Evolutionary conservation across 768 basidiomycete species (phyloP).

Genomic region (Cyclocybe aegerita): DNA sequence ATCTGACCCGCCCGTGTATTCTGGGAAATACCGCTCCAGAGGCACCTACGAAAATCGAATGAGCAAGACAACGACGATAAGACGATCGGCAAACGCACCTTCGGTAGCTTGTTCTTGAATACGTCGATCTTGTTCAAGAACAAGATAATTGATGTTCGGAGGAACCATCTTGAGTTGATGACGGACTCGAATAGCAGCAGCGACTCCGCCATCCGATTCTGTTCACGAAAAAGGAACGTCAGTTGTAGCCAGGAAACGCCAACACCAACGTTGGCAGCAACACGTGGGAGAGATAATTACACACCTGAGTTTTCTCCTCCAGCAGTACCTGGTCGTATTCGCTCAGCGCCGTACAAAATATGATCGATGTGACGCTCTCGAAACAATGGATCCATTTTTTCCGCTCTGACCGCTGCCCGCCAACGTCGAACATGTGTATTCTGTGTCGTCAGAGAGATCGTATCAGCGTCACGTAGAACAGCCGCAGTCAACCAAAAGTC

Average conservation of each 20-base stretch:
- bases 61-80: not conserved
- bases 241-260: not conserved
- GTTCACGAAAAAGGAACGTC: constrained; percentile 47
- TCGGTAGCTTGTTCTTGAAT: constrained; percentile 85
- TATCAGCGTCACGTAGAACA: not conserved
- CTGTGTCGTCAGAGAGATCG: constrained; percentile 17
- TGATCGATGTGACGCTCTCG: constrained; percentile 60
- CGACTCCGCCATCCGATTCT: constrained; percentile 95
- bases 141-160: constrained; percentile 86
- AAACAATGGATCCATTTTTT: constrained; percentile 76
- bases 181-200: constrained; percentile 52
- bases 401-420: constrained; percentile 75
- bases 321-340: constrained; percentile 76
- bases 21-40: constrained; percentile 78
- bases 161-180: constrained; percentile 86
- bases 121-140: constrained; percentile 95
- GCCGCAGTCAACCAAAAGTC: not conserved
- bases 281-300: constrained; percentile 17
- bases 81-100: constrained; percentile 31
- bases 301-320: constrained; percentile 65
- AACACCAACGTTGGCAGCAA: no score
- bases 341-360: constrained; percentile 70
- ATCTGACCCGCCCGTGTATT: constrained; percentile 85
- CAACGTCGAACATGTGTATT: constrained; percentile 77
- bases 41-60: constrained; percentile 46